Conservation (phyloP, 2,329 filamentous ascomycete species). For the Elsinoe australis region DNA sequence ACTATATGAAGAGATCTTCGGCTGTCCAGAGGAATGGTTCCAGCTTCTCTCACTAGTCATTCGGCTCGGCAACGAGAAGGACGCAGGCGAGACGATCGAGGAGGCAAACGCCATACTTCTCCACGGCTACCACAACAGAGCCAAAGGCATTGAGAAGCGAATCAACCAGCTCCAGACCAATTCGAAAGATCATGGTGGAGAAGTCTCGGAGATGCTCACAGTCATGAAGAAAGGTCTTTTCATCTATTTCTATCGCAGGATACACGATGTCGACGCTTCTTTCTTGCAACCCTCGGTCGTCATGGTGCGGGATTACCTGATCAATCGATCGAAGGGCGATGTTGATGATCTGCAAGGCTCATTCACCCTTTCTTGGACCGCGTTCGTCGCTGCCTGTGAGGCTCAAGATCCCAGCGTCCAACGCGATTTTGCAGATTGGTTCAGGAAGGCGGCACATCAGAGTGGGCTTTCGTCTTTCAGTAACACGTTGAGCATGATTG, state of each 20-base stretch:
- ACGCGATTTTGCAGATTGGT: not conserved
- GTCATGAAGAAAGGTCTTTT: not conserved
- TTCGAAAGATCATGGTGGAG: not conserved
- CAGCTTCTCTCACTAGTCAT: not conserved
- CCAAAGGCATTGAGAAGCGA: not conserved
- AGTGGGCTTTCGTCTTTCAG: not conserved
- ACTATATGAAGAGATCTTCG: slow-evolving; percentile 4
- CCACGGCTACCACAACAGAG: not conserved
- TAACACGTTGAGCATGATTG: not conserved
- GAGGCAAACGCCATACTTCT: not conserved
- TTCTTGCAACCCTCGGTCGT: not conserved
- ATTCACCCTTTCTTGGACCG: not conserved
- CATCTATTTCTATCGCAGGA: slow-evolving; percentile 8
- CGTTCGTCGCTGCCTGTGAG: slow-evolving; percentile 3
- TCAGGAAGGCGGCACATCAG: not conserved
- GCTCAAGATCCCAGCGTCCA: not conserved
- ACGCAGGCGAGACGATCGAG: not conserved
- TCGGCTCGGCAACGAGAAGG: not conserved
- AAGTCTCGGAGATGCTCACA: not conserved
- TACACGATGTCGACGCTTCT: not conserved
- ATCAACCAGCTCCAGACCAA: not conserved
- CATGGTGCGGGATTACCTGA: not conserved
- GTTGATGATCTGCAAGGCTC: not conserved
- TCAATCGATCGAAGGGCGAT: not conserved
- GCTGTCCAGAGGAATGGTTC: not conserved